Evolutionary conservation across 805 yeast species (phyloP), one percentile per base, ranked within the genome.

Genomic region (Metschnikowia kunwiensis): DNA sequence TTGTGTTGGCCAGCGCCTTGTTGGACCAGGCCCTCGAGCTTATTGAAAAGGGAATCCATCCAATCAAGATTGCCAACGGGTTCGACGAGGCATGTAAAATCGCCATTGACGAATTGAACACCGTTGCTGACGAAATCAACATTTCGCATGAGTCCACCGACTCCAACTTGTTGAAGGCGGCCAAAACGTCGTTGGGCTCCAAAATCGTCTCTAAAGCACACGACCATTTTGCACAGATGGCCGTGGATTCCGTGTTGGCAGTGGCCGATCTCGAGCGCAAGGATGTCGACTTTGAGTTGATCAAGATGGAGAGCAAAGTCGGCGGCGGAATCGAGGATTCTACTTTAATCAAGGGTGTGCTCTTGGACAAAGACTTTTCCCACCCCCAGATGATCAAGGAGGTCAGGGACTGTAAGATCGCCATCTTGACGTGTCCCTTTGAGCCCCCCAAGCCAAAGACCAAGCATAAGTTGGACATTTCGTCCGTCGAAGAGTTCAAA

Each of bases 381-480:
- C 98, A 93, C 63, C 96, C 97, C 4, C 99, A 93, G 65, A 93
- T 93, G 98, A 93, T 96, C 34, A 86, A 86, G 57, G 60, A 62
- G 36, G 74, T 91, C 30, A 57, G 62, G 34, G 83, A 88, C 61
- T 95, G 87, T 47, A 87, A 86, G 60, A 74, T 93, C 43, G 97
- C 97, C 32, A 91, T 93, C 49, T 74, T 93, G 58, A 93, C 99
- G 2, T 91, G 97, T 70, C 97, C 99, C 52, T 93, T 93, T 58
- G 99, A 93, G 71, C 99, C 99, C 26, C 99, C 99, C 54, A 93
- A 93, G 68, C 99, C 99, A 50, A 93, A 93, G 70, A 93, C 99
- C 16, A 93, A 93, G 68, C 98, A 91, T 69, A 91, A 91, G 74
- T 74, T 91, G 53, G 96, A 91, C 60, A 91, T 91, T 46, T 77